A percentile compares a stretch with the other conserved stretches of the same genome.
These are phyloP conservation scores for Boletales sp. DNA, from an alignment of 768 basidiomycete genomes.

Conservation along the genomic window DNA sequence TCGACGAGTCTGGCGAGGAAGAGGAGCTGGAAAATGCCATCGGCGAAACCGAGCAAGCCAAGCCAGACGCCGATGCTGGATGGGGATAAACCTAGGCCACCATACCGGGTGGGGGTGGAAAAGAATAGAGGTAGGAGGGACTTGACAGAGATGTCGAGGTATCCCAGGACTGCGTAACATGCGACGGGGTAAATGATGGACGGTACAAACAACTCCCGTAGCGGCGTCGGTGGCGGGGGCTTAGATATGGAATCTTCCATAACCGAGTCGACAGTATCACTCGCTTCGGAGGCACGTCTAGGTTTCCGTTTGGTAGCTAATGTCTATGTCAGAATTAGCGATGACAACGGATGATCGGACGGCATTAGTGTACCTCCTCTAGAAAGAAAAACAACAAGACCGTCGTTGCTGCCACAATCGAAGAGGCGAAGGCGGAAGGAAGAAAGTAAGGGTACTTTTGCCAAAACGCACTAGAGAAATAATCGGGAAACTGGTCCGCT, in stretches of 20 bases:
- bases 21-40: slow-evolving; percentile 37
- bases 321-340: slow-evolving; percentile 11
- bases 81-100: slow-evolving; percentile 37
- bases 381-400: slow-evolving; percentile 45
- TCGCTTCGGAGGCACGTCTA: not conserved
- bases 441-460: slow-evolving; percentile 58
- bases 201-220: slow-evolving; percentile 36
- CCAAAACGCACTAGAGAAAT: slow-evolving; percentile 49
- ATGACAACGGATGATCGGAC: not conserved
- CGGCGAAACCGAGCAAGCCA: slow-evolving; percentile 33
- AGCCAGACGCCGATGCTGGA: slow-evolving; percentile 38
- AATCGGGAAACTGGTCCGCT: slow-evolving; percentile 45
- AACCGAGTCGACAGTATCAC: not conserved
- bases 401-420: slow-evolving; percentile 43
- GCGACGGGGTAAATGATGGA: slow-evolving; percentile 33
- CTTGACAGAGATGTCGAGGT: slow-evolving; percentile 37
- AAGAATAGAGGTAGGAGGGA: slow-evolving; percentile 39
- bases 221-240: slow-evolving; percentile 34
- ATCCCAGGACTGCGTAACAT: slow-evolving; percentile 31
- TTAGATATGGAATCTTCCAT: slow-evolving; percentile 2
- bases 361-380: slow-evolving; percentile 42
- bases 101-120: slow-evolving; percentile 36
- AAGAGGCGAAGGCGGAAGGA: slow-evolving; percentile 58
- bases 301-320: slow-evolving; percentile 6
- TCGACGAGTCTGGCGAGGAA: slow-evolving; percentile 36